These are phyloP conservation scores for Sclerotinia sclerotiorum DNA, from an alignment of 2,329 filamentous ascomycete genomes.

Conservation along the genomic window DNA sequence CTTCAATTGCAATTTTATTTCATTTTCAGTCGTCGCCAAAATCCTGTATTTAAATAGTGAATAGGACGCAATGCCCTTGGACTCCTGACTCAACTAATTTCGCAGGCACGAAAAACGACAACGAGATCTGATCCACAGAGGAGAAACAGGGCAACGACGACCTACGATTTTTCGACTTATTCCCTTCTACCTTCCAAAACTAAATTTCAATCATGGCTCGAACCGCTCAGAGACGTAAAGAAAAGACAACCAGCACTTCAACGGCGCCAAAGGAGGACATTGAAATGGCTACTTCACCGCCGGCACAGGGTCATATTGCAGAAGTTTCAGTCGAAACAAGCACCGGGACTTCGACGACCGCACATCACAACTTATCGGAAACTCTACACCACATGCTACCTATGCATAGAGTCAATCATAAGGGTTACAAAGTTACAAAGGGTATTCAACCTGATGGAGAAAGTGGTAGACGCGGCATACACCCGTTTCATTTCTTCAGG, in stretches of 20 bases:
- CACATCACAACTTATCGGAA: constrained; percentile 20
- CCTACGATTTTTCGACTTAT: background rate
- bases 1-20: constrained; percentile 1
- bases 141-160: background rate
- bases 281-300: constrained; percentile 21
- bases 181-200: background rate
- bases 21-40: background rate
- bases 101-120: constrained; percentile 14
- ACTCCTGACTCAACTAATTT: background rate
- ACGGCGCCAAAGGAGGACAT: constrained; percentile 13
- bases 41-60: background rate
- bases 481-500: constrained; percentile 61
- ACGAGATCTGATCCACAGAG: background rate
- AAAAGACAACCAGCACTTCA: background rate
- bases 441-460: constrained; percentile 56
- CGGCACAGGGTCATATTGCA: constrained; percentile 3
- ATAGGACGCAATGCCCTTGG: background rate
- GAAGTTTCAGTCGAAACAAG: constrained; percentile 22
- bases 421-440: constrained; percentile 39
- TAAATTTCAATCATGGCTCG: constrained; percentile 11
- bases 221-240: background rate
- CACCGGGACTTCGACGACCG: constrained; percentile 3
- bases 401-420: constrained; percentile 28
- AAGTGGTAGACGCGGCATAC: constrained; percentile 65
- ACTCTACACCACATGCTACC: constrained; percentile 18